Base-by-base conservation (phyloP, 1,284 basidiomycete species). In the Tylopilus orsonianus region DNA sequence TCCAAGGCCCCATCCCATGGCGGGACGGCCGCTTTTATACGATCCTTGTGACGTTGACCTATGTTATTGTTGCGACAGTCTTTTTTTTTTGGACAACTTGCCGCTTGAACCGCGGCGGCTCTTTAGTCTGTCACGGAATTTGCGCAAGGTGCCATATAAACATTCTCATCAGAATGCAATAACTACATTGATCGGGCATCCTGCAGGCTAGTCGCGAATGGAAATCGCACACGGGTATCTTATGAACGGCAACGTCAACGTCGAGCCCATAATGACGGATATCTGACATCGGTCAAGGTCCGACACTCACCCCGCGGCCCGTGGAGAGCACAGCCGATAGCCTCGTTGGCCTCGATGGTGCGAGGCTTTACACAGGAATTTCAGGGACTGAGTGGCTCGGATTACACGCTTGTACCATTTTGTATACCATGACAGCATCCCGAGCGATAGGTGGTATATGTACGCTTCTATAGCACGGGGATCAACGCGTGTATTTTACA, bases 401-500 rank as follows among this genome's bases (percentile, higher is more conserved):
- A 6, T 57, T 50, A 46, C 45, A 46, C 45, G 43, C 57, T 52
- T 44, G 59, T 40, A 53, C 56, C 38, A 18, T 46, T 60, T 62
- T 62, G 46, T 36, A 30, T 8, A 34, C 40, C 32, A 46, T 64
- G 53, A 58, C 63, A 67, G 59, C 65, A 65, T 67, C 55, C 61
- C 63, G 64, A 41, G 34, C 19, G 48, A 54, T 22, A 41, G 47
- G 44, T 44, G 38, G 53, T 40, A 39, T 43, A 48, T 55, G 35
- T 39, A 49, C 29, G 51, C 54, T 62, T 56, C 59, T 33, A 47
- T 39, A 29, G 13, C 44, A 62, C 61, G 60, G 63, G 59, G 49
- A 62, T 66, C 57, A 64, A 60, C 34, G 46, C 35, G 19, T 46
- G 44, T 44, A 22, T 39, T 54, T 45, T 57, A 53, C 49, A 45